A percentile compares a stretch with the other conserved stretches of the same genome.
Evolutionary conservation across 2,329 filamentous ascomycete species (phyloP).

Genomic region (Nigrospora oryzae): DNA sequence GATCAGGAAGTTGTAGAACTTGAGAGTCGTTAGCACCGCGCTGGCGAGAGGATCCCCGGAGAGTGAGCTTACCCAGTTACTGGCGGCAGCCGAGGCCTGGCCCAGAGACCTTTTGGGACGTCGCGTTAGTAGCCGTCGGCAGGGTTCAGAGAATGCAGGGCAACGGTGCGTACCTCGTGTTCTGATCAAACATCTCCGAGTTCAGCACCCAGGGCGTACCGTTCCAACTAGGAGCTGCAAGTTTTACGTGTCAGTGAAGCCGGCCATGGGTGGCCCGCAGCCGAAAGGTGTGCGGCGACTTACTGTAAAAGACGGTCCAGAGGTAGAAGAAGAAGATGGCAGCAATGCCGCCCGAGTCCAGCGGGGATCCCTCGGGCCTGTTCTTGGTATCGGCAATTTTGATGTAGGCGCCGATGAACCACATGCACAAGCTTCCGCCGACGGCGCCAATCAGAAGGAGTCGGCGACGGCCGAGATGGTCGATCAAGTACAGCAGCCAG

Average conservation of each 20-base stretch:
- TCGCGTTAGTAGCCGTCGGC: background rate
- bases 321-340: slow-evolving; percentile 68
- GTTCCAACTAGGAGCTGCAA: slow-evolving; percentile 53
- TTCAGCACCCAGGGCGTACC: slow-evolving; percentile 71
- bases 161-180: slow-evolving; percentile 35
- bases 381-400: slow-evolving; percentile 33
- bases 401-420: slow-evolving; percentile 56
- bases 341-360: slow-evolving; percentile 38
- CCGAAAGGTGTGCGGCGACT: background rate
- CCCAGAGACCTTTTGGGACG: slow-evolving; percentile 41
- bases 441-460: slow-evolving; percentile 49
- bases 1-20: slow-evolving; percentile 63
- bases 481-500: slow-evolving; percentile 56
- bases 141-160: background rate
- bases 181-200: slow-evolving; percentile 67
- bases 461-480: slow-evolving; percentile 50
- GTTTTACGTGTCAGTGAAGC: background rate
- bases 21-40: background rate
- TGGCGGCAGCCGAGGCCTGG: slow-evolving; percentile 62
- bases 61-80: slow-evolving; percentile 42
- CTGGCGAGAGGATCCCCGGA: background rate
- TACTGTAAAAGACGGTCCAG: slow-evolving; percentile 62
- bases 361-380: slow-evolving; percentile 18
- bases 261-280: no score
- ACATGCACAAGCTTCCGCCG: slow-evolving; percentile 56